Percentiles rank a stretch among this genome's conserved stretches.
Conservation (phyloP, 768 basidiomycete species). For the Boletus pseudopeckii region DNA sequence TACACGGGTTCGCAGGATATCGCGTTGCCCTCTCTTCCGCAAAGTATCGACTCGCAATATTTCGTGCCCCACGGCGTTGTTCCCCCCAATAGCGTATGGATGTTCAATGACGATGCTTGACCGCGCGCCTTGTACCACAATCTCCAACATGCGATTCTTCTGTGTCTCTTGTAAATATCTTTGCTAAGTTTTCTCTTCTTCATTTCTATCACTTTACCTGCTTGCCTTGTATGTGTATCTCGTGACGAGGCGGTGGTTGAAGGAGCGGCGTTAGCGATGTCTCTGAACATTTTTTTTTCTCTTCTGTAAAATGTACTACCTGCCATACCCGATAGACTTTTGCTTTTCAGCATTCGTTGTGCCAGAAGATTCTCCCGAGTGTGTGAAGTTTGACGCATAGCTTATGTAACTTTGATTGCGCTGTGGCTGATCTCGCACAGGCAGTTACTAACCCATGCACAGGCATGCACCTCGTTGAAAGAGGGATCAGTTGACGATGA, state of each 20-base stretch:
- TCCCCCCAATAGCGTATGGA: constrained; percentile 14
- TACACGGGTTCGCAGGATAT: constrained; percentile 18
- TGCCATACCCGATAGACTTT: constrained; percentile 28
- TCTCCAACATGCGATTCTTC: constrained; percentile 3
- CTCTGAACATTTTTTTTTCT: constrained; percentile 20
- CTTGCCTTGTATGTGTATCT: constrained; percentile 26
- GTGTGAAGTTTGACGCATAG: neutral
- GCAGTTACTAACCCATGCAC: neutral
- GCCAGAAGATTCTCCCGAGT: too few relatives aligned
- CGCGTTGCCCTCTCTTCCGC: constrained; percentile 2
- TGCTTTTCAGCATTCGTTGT: neutral
- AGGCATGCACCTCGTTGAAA: neutral
- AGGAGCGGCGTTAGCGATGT: constrained; percentile 14
- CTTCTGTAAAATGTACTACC: constrained; percentile 21
- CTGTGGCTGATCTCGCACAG: neutral
- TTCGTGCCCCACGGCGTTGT: constrained; percentile 13
- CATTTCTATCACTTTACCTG: constrained; percentile 14
- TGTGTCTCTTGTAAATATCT: constrained; percentile 22
- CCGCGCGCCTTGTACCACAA: neutral
- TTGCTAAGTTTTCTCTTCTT: constrained; percentile 6
- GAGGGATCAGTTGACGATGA: neutral
- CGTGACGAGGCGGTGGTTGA: constrained; percentile 15
- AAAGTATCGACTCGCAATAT: constrained; percentile 12
- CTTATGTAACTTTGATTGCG: neutral
- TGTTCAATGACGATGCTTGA: constrained; percentile 15